Conservation (phyloP, 139 green algal genomes). For the Chlorella sp. region DNA sequence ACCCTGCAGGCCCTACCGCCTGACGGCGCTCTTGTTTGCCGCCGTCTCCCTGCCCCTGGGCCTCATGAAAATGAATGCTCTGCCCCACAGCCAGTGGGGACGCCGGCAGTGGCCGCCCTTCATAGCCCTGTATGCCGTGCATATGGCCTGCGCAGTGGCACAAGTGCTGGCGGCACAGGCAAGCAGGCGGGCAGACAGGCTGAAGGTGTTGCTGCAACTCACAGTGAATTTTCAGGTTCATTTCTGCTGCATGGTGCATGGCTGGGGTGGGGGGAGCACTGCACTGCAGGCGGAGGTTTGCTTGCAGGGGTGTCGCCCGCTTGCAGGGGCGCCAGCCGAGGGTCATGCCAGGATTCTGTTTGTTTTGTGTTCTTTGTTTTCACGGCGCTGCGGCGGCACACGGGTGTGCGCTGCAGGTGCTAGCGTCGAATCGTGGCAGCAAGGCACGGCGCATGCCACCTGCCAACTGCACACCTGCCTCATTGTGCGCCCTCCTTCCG, state of each 20-base stretch:
- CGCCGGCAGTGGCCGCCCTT: conserved; percentile 66
- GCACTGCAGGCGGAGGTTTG: not conserved
- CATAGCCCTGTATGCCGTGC: conserved; percentile 58
- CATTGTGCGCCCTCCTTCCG: not conserved
- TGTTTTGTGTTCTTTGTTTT: too few species aligned
- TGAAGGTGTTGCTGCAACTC: not conserved
- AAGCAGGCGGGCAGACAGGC: conserved; percentile 35
- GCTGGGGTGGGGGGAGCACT: not conserved
- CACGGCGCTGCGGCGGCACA: too few species aligned
- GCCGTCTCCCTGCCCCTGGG: not conserved
- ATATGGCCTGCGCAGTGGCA: conserved; percentile 50
- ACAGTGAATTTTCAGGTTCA: too few species aligned
- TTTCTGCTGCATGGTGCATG: too few species aligned
- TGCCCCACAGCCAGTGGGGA: conserved; percentile 6
- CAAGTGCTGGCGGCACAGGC: conserved; percentile 47
- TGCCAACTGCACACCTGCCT: not conserved
- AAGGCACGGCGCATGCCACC: too few species aligned
- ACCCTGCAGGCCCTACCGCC: conserved; percentile 24
- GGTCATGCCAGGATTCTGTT: too few species aligned
- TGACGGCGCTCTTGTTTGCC: not conserved
- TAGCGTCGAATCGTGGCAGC: too few species aligned
- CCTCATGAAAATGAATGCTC: not conserved
- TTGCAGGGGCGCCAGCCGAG: not conserved
- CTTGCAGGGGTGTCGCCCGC: not conserved
- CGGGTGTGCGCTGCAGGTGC: too few species aligned